Percentiles rank a stretch among this genome's conserved stretches.
These are phyloP conservation scores for Puccinia hordei DNA, from an alignment of 1,284 basidiomycete genomes.

Conservation along the genomic window DNA sequence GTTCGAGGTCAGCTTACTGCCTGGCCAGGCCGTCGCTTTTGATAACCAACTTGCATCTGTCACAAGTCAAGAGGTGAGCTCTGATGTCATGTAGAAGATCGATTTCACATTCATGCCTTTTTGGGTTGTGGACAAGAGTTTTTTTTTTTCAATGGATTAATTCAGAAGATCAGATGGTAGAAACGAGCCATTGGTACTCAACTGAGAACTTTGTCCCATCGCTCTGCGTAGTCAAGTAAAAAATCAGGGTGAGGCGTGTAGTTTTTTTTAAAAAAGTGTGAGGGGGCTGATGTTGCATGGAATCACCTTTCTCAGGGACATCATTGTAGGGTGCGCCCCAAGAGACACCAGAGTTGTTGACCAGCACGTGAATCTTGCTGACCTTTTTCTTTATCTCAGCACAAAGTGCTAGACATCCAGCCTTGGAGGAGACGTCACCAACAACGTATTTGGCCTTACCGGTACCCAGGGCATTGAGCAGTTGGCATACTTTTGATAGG, in stretches of 20 bases:
- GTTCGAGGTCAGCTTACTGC: no score
- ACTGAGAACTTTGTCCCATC: constrained; percentile 49
- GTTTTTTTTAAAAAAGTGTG: no score
- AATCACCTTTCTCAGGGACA: constrained; percentile 51
- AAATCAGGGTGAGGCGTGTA: no score
- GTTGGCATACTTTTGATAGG: constrained; percentile 41
- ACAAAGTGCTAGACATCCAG: constrained; percentile 49
- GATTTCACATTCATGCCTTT: constrained; percentile 51
- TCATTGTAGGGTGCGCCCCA: constrained; percentile 51
- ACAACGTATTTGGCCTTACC: constrained; percentile 47
- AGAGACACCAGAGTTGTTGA: constrained; percentile 51
- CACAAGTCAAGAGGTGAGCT: constrained; percentile 38
- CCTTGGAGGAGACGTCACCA: constrained; percentile 46
- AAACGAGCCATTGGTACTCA: constrained; percentile 6
- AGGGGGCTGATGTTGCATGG: no score
- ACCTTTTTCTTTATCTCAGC: constrained; percentile 47
- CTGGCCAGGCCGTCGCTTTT: no score
- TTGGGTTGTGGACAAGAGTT: not conserved
- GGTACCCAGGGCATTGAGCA: constrained; percentile 30
- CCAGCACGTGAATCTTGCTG: constrained; percentile 47
- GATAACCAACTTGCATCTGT: constrained; percentile 50
- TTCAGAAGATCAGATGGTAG: not conserved
- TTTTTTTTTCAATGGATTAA: not conserved
- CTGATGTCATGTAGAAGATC: constrained; percentile 50
- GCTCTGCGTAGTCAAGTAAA: constrained; percentile 9